phyloP scores from a whole-genome alignment of 257 asterid genomes.

The Solanum ossicruentum region DNA sequence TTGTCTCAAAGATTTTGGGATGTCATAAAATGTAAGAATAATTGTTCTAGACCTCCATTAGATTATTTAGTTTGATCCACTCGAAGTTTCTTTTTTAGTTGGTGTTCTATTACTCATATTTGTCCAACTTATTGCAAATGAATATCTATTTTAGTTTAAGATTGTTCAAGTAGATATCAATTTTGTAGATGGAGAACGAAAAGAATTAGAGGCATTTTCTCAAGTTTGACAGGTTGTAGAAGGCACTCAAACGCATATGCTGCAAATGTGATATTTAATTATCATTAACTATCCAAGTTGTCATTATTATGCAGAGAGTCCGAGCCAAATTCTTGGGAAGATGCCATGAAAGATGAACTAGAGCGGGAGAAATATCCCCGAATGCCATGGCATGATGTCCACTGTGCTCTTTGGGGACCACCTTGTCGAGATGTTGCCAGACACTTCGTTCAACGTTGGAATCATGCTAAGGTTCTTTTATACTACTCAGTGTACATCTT shows the following conservation, averaged over 20 bases:
- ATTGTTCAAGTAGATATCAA: not conserved
- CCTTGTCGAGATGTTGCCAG: constrained; percentile 93
- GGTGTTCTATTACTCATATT: not conserved
- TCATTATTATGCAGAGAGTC: constrained; percentile 53
- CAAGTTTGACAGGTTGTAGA: not conserved
- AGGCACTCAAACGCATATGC: not conserved
- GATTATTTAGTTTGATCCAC: not conserved
- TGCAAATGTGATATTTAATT: not conserved
- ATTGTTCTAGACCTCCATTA: not conserved
- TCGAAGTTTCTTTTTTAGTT: not conserved
- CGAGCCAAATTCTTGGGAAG: constrained; percentile 99
- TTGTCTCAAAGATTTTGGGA: not conserved
- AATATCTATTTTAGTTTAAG: not conserved
- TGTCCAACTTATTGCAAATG: not conserved
- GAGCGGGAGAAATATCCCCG: constrained; percentile 79
- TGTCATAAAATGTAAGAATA: not conserved
- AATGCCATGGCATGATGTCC: constrained; percentile 99
- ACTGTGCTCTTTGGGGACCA: constrained; percentile 96
- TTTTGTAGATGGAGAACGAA: not conserved
- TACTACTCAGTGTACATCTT: not conserved
- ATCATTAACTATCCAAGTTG: not conserved
- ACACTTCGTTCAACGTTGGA: constrained; percentile 98
- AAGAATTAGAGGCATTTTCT: not conserved
- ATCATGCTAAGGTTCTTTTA: constrained; percentile 81
- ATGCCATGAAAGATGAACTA: constrained; percentile 73